These are phyloP conservation scores for Besnoitia besnoiti DNA, from an alignment of 169 alveolate species.

Conservation along the genomic window DNA sequence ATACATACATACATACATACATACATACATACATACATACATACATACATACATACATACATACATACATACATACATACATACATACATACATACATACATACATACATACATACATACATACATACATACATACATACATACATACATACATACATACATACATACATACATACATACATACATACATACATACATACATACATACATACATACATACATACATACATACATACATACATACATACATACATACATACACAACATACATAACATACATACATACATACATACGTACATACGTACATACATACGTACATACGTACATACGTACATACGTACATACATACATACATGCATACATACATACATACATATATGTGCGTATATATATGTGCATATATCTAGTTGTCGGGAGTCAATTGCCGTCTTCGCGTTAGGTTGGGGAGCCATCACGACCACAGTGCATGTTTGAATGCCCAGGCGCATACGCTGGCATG, in stretches of 20 bases:
- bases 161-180: no score
- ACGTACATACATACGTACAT: neutral
- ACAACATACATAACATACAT: no score
- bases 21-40: neutral
- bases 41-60: neutral
- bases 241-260: neutral
- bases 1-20: no score
- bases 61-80: neutral
- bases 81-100: neutral
- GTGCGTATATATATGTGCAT: neutral
- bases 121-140: neutral
- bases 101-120: no score
- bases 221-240: neutral
- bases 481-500: neutral
- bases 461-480: no score
- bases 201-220: no score
- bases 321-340: neutral
- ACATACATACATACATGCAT: neutral
- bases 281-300: neutral
- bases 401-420: neutral
- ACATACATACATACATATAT: neutral
- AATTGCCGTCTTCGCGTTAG: no score
- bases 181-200: no score
- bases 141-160: neutral
- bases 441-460: no score